Base-by-base conservation (phyloP, 2,329 filamentous ascomycete genomes). In the Ophiocordyceps camponoti-floridani region DNA sequence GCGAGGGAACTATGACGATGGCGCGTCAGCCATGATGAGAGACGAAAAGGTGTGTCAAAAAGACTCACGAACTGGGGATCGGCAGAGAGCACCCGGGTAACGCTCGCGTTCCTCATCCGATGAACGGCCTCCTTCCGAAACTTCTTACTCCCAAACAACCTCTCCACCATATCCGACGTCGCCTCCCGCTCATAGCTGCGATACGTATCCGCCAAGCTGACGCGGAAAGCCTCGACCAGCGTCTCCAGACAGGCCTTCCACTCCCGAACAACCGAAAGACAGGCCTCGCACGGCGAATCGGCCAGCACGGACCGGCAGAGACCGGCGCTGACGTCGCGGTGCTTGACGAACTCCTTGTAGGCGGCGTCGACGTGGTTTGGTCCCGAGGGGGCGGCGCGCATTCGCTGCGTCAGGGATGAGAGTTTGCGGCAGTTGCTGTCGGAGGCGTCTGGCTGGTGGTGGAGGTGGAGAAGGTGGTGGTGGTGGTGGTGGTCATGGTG, bases 91-190 rank as follows among this genome's bases (percentile, higher is more conserved):
- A 66, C 60, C 44, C 61, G 57, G 30, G 60, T 63, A 13, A 69
- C 57, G 47, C 64, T 67, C 3, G 61, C 59, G 45, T 66, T 67
- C 47, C 67, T 62, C 67, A 70, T 70, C 41, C 62, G 58, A 41
- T 60, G 53, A 4, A 72, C 66, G 1, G 64, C 58, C 16, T 62
- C 60, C 19, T 56, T 61, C 8, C 69, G 62, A n/a, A 65, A 63
- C 1, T 50, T 53, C 44, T 62, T 64, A 47, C 65, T 65, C 10
- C 51, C 54, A 41, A 72, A 64, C 0, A 73, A 53, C 2, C 56
- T 53, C 16, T 69, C 62, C 3, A 68, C 51, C 54, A 67, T 65
- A 27, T 62, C 58, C 7, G 57, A 57, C 0, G 66, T 67, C 4
- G 63, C 63, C 35, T 66, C 61, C 7, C 60, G 61, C 47, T 70